Evolutionary conservation across 2,329 filamentous ascomycete species (phyloP).

Genomic region (Aspergillus pseudonomiae): DNA sequence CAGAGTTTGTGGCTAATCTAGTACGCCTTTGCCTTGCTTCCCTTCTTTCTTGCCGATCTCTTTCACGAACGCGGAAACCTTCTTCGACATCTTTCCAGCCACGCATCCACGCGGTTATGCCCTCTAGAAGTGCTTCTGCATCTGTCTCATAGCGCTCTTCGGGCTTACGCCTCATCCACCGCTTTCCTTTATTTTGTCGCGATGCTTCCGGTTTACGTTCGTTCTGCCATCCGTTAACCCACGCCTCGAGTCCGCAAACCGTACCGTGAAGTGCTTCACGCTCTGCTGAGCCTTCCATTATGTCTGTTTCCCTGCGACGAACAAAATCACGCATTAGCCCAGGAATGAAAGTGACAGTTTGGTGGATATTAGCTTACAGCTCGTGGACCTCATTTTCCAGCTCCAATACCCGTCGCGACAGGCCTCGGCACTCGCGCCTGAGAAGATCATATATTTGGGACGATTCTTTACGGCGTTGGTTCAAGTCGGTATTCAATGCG

Average conservation of each 20-base stretch:
- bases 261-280: slow-evolving; percentile 41
- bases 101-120: slow-evolving; percentile 46
- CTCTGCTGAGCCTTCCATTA: slow-evolving; percentile 38
- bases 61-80: slow-evolving; percentile 51
- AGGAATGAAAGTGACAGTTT: neutral
- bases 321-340: neutral
- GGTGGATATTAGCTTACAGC: slow-evolving; percentile 50
- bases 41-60: slow-evolving; percentile 61
- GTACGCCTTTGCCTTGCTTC: slow-evolving; percentile 22
- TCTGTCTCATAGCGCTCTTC: slow-evolving; percentile 27
- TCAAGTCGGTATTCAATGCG: slow-evolving; percentile 28
- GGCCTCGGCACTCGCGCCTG: slow-evolving; percentile 59
- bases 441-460: slow-evolving; percentile 66
- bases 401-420: slow-evolving; percentile 61
- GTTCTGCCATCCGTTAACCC: slow-evolving; percentile 32
- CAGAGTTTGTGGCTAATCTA: neutral
- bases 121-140: slow-evolving; percentile 38
- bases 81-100: slow-evolving; percentile 49
- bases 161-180: slow-evolving; percentile 20
- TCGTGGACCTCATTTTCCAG: slow-evolving; percentile 62
- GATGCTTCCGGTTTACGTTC: slow-evolving; percentile 21
- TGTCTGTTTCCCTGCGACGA: slow-evolving; percentile 30
- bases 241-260: slow-evolving; percentile 37
- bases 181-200: slow-evolving; percentile 14
- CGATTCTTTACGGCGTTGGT: slow-evolving; percentile 32